Percentiles rank a stretch among this genome's conserved stretches.
These are phyloP conservation scores for Pelargonium myrrhifolium DNA, from an alignment of 441 rosid species.

Conservation along the genomic window DNA sequence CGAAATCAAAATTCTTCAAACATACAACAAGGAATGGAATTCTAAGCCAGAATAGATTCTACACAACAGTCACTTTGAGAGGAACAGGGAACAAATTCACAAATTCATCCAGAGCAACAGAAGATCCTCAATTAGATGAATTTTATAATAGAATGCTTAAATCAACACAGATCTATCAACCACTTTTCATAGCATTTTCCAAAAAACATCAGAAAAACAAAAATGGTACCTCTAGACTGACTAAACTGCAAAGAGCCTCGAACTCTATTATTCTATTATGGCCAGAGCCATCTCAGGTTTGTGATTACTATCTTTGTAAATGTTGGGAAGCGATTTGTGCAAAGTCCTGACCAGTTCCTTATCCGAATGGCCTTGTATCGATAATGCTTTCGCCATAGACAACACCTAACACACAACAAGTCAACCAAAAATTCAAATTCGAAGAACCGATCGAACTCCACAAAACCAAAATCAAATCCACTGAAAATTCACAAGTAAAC, in stretches of 20 bases:
- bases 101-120: no score
- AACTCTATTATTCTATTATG: conserved; percentile 65
- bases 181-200: not conserved
- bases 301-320: conserved; percentile 74
- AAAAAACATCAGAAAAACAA: not conserved
- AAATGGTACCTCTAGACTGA: conserved; percentile 50
- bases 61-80: no score
- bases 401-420: conserved; percentile 46
- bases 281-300: conserved; percentile 99
- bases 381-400: conserved; percentile 79
- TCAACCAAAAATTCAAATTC: not conserved
- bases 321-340: conserved; percentile 61
- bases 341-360: conserved; percentile 62
- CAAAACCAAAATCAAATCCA: not conserved
- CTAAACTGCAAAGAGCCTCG: conserved; percentile 81
- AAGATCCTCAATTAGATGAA: no score
- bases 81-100: no score
- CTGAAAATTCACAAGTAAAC: not conserved
- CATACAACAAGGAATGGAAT: not conserved
- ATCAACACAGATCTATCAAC: not conserved
- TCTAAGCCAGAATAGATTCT: not conserved
- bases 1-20: no score
- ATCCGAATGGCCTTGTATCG: conserved; percentile 96
- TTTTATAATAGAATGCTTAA: no score
- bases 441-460: not conserved